phyloP scores from a whole-genome alignment of 2,329 filamentous ascomycete genomes.

The Nemania serpens region DNA sequence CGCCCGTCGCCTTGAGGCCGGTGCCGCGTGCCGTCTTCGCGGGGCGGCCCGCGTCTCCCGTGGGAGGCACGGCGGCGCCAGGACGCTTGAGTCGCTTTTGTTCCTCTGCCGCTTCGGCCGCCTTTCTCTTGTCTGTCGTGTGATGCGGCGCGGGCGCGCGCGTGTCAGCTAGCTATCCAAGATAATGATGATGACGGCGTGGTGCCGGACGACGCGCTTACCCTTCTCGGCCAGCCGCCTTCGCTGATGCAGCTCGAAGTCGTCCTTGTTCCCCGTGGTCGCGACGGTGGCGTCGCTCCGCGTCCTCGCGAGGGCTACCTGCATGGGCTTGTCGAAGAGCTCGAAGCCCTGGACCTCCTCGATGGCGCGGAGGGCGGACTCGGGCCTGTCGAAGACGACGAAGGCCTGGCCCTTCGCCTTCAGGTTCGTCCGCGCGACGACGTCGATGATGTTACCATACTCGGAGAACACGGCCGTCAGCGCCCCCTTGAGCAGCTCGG shows the following conservation, averaged over 20 bases:
- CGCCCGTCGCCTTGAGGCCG: conserved; percentile 77
- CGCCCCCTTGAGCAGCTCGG: conserved; percentile 73
- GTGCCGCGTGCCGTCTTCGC: conserved; percentile 72
- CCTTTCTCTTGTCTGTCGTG: conserved; percentile 71
- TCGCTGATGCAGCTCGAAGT: conserved; percentile 85
- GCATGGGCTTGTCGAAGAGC: conserved; percentile 89
- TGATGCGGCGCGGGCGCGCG: no score
- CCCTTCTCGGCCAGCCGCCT: conserved; percentile 87
- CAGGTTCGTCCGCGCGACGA: conserved; percentile 86
- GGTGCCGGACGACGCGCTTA: conserved; percentile 44
- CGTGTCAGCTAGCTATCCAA: conserved; percentile 2
- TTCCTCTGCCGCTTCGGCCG: conserved; percentile 76
- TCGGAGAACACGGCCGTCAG: conserved; percentile 82
- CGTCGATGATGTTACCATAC: conserved; percentile 83
- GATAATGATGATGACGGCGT: no score
- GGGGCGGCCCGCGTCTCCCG: conserved; percentile 59
- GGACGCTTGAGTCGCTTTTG: conserved; percentile 76
- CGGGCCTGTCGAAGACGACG: conserved; percentile 82
- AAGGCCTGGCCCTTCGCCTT: conserved; percentile 96
- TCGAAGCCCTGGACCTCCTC: conserved; percentile 92
- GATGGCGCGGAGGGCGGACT: conserved; percentile 79
- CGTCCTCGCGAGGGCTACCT: conserved; percentile 78
- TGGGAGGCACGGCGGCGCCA: conserved; percentile 47
- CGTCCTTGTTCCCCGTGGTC: conserved; percentile 73
- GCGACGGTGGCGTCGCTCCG: conserved; percentile 87